Conservation (phyloP, 139 green algal species). For the Closterium sp. region DNA sequence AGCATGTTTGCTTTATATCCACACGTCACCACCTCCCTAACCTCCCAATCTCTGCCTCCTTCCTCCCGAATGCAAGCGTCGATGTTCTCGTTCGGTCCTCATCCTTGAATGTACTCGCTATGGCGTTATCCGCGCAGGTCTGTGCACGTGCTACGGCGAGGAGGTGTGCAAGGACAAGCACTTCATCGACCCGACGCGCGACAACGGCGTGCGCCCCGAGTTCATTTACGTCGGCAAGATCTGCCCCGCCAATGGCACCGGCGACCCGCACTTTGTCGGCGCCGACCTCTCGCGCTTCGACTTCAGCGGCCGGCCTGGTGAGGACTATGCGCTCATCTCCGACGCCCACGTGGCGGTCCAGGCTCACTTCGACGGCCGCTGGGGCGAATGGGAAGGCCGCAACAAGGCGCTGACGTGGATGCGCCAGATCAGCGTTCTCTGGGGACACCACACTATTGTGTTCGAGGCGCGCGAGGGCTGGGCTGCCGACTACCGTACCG, state of each 20-base stretch:
- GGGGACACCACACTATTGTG: slow-evolving; percentile 12
- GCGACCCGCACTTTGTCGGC: not conserved
- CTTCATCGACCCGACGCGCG: not conserved
- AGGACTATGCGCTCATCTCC: slow-evolving; percentile 10
- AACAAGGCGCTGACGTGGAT: slow-evolving; percentile 39
- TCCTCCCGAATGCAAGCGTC: not conserved
- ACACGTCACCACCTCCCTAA: no score
- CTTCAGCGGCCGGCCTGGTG: not conserved
- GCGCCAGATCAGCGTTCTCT: slow-evolving; percentile 19
- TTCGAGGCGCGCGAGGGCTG: slow-evolving; percentile 10
- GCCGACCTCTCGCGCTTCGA: not conserved
- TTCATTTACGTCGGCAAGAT: not conserved
- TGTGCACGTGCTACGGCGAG: not conserved
- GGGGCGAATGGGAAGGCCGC: slow-evolving; percentile 2
- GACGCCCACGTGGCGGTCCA: slow-evolving; percentile 26
- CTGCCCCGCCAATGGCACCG: not conserved
- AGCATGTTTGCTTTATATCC: no score
- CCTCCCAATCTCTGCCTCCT: not conserved
- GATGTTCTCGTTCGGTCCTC: not conserved
- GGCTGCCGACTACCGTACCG: not conserved
- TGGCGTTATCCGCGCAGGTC: not conserved
- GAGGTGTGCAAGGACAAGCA: not conserved
- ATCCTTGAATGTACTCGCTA: not conserved
- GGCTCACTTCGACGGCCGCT: slow-evolving; percentile 11
- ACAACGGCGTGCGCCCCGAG: not conserved